Conservation (phyloP, 2,329 filamentous ascomycete species). For the Colletotrichum salicis region DNA sequence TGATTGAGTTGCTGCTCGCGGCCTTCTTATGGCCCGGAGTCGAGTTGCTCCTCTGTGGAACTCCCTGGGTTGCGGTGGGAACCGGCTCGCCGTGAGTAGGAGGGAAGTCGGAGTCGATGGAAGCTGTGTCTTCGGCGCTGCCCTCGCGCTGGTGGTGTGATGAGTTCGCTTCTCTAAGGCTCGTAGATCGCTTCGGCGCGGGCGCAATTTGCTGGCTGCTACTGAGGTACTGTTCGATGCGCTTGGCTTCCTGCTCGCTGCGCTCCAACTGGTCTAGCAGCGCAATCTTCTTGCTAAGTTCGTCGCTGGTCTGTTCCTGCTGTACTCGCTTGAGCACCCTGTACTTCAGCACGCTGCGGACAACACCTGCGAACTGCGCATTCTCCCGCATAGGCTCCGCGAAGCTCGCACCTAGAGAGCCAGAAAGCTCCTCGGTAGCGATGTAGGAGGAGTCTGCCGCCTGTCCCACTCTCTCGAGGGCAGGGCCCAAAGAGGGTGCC, state of each 20-base stretch:
- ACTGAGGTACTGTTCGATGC: conserved; percentile 92
- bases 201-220: conserved; percentile 73
- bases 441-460: conserved; percentile 97
- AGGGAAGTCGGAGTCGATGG: conserved; percentile 96
- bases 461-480: conserved; percentile 94
- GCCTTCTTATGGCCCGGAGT: conserved; percentile 77
- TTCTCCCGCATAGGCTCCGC: conserved; percentile 98
- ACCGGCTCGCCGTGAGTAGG: conserved; percentile 83
- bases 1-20: conserved; percentile 88
- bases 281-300: conserved; percentile 85
- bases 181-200: conserved; percentile 74
- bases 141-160: conserved; percentile 64
- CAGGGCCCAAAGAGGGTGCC: conserved; percentile 85
- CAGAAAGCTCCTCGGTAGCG: conserved; percentile 90
- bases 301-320: conserved; percentile 96
- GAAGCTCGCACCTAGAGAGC: conserved; percentile 89
- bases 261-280: conserved; percentile 90
- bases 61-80: conserved; percentile 80
- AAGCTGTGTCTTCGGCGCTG: conserved; percentile 79
- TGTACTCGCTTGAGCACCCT: conserved; percentile 93
- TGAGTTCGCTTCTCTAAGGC: conserved; percentile 59
- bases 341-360: conserved; percentile 88
- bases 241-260: conserved; percentile 90
- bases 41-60: conserved; percentile 62
- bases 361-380: conserved; percentile 95